Conservation (phyloP, 2,329 filamentous ascomycete species). For the Stagonosporopsis vannaccii region DNA sequence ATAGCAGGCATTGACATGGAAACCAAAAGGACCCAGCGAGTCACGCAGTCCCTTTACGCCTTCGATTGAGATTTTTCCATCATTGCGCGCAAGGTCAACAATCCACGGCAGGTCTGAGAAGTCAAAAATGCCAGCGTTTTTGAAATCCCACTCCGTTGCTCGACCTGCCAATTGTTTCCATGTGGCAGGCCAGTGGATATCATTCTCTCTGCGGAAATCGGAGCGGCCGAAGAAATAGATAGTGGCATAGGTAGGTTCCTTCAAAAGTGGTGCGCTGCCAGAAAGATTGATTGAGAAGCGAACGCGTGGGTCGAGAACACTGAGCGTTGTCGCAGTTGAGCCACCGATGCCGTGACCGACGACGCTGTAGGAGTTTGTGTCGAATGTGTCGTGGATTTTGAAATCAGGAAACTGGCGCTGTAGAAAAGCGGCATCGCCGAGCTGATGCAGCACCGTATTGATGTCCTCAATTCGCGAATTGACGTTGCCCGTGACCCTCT, state of each 20-base stretch:
- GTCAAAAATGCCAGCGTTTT: constrained; percentile 30
- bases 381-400: constrained; percentile 18
- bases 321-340: constrained; percentile 29
- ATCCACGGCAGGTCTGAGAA: constrained; percentile 34
- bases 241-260: constrained; percentile 7
- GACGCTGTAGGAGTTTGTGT: constrained; percentile 20
- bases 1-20: constrained; percentile 25
- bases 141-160: constrained; percentile 34
- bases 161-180: constrained; percentile 28
- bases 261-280: constrained; percentile 27
- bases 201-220: constrained; percentile 95
- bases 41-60: constrained; percentile 10
- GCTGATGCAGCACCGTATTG: constrained; percentile 24
- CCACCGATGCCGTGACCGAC: constrained; percentile 44
- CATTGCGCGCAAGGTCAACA: constrained; percentile 20
- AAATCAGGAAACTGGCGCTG: constrained; percentile 19
- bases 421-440: constrained; percentile 11
- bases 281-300: constrained; percentile 34
- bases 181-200: constrained; percentile 83
- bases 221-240: constrained; percentile 50
- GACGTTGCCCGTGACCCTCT: constrained; percentile 22
- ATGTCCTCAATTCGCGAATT: constrained; percentile 28
- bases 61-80: constrained; percentile 11
- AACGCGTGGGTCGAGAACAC: constrained; percentile 15
- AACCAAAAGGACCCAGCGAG: constrained; percentile 9